Conservation (phyloP, 768 basidiomycete species). For the Termitomyces sp. region DNA sequence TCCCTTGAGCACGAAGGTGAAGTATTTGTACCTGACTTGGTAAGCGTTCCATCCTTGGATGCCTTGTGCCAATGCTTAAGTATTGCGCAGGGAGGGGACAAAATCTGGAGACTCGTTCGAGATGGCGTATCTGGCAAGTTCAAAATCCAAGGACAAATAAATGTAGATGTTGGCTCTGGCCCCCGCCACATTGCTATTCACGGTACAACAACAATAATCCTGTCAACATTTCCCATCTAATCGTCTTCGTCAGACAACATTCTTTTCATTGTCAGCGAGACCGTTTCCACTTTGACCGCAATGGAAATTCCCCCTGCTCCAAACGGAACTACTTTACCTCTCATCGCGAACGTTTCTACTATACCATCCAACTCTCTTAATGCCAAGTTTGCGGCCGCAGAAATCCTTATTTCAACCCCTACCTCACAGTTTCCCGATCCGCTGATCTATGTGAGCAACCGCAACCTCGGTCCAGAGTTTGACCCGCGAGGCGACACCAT, state of each 20-base stretch:
- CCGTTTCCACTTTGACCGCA: slow-evolving; percentile 44
- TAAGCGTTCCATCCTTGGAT: slow-evolving; percentile 20
- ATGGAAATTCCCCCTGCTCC: slow-evolving; percentile 43
- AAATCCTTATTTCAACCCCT: slow-evolving; percentile 44
- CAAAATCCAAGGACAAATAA: slow-evolving; percentile 54
- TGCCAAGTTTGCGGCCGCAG: slow-evolving; percentile 42
- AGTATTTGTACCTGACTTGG: slow-evolving; percentile 61
- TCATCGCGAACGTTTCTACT: slow-evolving; percentile 41
- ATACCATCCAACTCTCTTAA: slow-evolving; percentile 33
- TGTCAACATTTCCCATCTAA: not conserved
- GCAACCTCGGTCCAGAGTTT: slow-evolving; percentile 40
- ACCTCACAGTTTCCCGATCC: slow-evolving; percentile 35
- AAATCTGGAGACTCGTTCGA: slow-evolving; percentile 57
- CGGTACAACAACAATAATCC: slow-evolving; percentile 17
- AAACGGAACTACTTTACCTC: slow-evolving; percentile 37
- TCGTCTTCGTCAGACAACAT: slow-evolving; percentile 29
- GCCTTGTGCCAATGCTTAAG: not conserved
- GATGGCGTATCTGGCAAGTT: slow-evolving; percentile 37
- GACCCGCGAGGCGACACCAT: slow-evolving; percentile 52
- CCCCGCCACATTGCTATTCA: slow-evolving; percentile 45
- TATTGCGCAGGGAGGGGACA: slow-evolving; percentile 51
- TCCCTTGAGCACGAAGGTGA: slow-evolving; percentile 48
- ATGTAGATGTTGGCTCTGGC: slow-evolving; percentile 57
- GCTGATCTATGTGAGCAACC: slow-evolving; percentile 51
- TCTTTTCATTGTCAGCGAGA: slow-evolving; percentile 49